Evolutionary conservation across 257 asterid species (phyloP).

Genomic region (Solanum pinnatisectum): DNA sequence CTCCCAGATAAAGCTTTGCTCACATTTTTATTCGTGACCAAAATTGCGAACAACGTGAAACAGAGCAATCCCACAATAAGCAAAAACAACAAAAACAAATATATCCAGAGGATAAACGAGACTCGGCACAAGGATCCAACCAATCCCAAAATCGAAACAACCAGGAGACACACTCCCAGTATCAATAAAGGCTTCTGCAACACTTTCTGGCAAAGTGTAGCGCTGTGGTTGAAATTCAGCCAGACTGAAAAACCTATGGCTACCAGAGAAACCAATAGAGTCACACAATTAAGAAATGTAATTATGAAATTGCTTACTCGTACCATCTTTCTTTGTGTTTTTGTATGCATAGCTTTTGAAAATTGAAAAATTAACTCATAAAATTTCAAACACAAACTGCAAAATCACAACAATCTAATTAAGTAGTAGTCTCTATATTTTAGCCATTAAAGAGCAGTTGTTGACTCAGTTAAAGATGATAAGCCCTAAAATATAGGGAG

Average conservation of each 20-base stretch:
- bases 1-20: conserved; percentile 36
- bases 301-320: conserved; percentile 52
- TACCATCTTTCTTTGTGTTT: background rate
- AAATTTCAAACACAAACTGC: background rate
- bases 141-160: conserved; percentile 37
- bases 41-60: conserved; percentile 40
- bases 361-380: background rate
- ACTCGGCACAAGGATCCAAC: conserved; percentile 31
- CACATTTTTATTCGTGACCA: conserved; percentile 44
- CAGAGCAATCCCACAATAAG: conserved; percentile 19
- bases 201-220: conserved; percentile 34
- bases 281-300: conserved; percentile 21
- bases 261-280: conserved; percentile 19
- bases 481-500: background rate
- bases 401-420: background rate
- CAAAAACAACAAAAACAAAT: conserved; percentile 20
- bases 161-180: conserved; percentile 30
- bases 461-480: background rate
- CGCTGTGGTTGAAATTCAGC: conserved; percentile 12
- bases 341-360: background rate
- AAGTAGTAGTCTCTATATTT: background rate
- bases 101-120: conserved; percentile 35
- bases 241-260: conserved; percentile 41
- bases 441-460: background rate
- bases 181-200: conserved; percentile 37